A percentile compares a stretch with the other conserved stretches of the same genome.
Evolutionary conservation across 352 stramenopile genomes (phyloP).

Genomic region (Peronospora belbahrii): DNA sequence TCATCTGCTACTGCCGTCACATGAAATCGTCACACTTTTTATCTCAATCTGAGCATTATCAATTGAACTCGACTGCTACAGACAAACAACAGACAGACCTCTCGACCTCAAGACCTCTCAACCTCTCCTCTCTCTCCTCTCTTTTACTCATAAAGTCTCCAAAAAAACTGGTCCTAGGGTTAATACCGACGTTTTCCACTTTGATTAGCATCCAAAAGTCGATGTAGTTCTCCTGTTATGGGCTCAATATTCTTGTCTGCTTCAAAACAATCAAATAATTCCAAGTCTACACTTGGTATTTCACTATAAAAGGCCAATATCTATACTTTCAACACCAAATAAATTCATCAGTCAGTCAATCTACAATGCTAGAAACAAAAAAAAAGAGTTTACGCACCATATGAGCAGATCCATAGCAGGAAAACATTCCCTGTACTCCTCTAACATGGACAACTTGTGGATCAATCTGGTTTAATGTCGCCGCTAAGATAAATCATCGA

Average conservation of each 20-base stretch:
- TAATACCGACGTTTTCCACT: slow-evolving; percentile 22
- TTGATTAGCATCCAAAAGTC: slow-evolving; percentile 51
- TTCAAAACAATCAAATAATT: slow-evolving; percentile 74
- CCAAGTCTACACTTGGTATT: slow-evolving; percentile 64
- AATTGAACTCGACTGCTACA: no score
- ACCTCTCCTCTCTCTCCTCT: no score
- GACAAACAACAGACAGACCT: no score
- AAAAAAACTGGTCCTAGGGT: slow-evolving; percentile 1
- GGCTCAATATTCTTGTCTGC: slow-evolving; percentile 68
- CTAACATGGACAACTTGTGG: slow-evolving; percentile 80
- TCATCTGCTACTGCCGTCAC: no score
- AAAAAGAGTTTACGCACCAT: slow-evolving; percentile 33
- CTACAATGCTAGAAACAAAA: no score
- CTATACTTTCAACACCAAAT: slow-evolving; percentile 19
- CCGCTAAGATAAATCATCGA: slow-evolving; percentile 26
- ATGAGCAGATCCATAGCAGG: slow-evolving; percentile 65
- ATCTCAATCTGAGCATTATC: no score
- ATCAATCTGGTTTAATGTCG: slow-evolving; percentile 76
- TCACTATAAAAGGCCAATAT: slow-evolving; percentile 84
- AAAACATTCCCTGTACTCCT: slow-evolving; percentile 79
- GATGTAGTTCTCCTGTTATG: slow-evolving; percentile 65
- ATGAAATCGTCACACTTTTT: no score
- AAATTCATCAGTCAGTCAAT: no score
- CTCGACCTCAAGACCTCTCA: no score
- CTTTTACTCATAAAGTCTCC: neutral